A percentile compares a stretch with the other conserved stretches of the same genome.
phyloP scores from a whole-genome alignment of 768 basidiomycete species.

The Clitopilus hobsonii region DNA sequence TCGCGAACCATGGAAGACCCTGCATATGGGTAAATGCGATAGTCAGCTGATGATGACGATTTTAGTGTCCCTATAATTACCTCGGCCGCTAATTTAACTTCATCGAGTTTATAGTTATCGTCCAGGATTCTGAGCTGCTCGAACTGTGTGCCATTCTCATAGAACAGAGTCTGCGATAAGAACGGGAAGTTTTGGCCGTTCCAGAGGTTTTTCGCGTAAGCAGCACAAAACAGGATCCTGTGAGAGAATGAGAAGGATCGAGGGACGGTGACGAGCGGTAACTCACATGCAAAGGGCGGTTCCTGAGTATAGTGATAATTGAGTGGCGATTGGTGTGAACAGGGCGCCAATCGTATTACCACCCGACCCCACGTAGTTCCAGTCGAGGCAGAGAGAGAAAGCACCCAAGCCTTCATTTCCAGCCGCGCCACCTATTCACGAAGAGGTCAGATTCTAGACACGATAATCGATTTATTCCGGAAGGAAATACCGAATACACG shows the following conservation, averaged over 20 bases:
- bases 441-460: neutral
- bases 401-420: constrained; percentile 53
- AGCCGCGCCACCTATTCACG: constrained; percentile 33
- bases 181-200: constrained; percentile 6
- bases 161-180: constrained; percentile 31
- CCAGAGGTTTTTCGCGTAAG: constrained; percentile 4
- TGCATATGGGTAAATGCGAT: no score
- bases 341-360: constrained; percentile 28
- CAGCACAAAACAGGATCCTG: constrained; percentile 2
- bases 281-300: neutral
- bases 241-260: neutral
- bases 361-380: constrained; percentile 39
- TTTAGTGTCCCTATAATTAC: constrained; percentile 22
- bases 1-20: constrained; percentile 43
- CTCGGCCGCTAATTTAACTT: constrained; percentile 37
- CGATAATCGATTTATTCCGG: neutral
- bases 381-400: constrained; percentile 50
- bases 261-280: neutral
- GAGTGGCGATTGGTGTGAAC: constrained; percentile 36
- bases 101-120: constrained; percentile 44
- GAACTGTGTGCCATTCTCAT: constrained; percentile 42
- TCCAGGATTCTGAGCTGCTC: constrained; percentile 51
- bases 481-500: constrained; percentile 8
- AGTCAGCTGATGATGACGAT: constrained; percentile 5
- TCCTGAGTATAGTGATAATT: constrained; percentile 33